phyloP scores from a whole-genome alignment of 768 basidiomycete genomes.

The Russula lepida region DNA sequence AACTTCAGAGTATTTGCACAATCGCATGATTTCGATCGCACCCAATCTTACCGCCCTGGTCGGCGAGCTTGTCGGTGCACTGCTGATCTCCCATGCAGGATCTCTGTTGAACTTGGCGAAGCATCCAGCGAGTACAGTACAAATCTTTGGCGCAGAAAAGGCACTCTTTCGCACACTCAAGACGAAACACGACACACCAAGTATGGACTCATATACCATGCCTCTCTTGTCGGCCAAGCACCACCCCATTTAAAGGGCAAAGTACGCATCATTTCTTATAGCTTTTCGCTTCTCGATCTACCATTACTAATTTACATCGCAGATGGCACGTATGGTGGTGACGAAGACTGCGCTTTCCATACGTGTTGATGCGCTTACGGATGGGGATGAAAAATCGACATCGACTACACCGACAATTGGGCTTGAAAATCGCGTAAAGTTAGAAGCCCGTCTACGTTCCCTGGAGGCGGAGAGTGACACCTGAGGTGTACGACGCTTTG shows the following conservation, averaged over 20 bases:
- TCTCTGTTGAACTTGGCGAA: slow-evolving; percentile 63
- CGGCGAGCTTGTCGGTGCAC: slow-evolving; percentile 68
- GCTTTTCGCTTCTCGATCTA: background rate
- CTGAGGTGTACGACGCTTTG: slow-evolving; percentile 59
- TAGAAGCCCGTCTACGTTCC: slow-evolving; percentile 86
- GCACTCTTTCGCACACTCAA: slow-evolving; percentile 69
- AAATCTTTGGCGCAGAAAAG: slow-evolving; percentile 72
- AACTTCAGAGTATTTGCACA: slow-evolving; percentile 95
- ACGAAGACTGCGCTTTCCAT: slow-evolving; percentile 97
- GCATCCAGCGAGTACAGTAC: slow-evolving; percentile 71
- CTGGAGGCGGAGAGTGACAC: slow-evolving; percentile 79
- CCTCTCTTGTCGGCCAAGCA: slow-evolving; percentile 93
- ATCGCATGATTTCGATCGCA: slow-evolving; percentile 97
- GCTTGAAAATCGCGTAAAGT: slow-evolving; percentile 86
- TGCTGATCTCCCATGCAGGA: slow-evolving; percentile 68
- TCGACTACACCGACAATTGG: slow-evolving; percentile 78
- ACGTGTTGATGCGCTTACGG: slow-evolving; percentile 94
- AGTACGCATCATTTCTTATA: slow-evolving; percentile 32
- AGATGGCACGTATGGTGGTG: slow-evolving; percentile 99
- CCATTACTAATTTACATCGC: background rate
- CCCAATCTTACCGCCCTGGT: slow-evolving; percentile 88
- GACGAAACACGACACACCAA: slow-evolving; percentile 91
- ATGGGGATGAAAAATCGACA: slow-evolving; percentile 84
- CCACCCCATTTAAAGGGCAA: slow-evolving; percentile 98
- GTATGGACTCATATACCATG: slow-evolving; percentile 99